These are phyloP conservation scores for Ustilago xerochloae DNA, from an alignment of 1,284 basidiomycete genomes.

Conservation along the genomic window DNA sequence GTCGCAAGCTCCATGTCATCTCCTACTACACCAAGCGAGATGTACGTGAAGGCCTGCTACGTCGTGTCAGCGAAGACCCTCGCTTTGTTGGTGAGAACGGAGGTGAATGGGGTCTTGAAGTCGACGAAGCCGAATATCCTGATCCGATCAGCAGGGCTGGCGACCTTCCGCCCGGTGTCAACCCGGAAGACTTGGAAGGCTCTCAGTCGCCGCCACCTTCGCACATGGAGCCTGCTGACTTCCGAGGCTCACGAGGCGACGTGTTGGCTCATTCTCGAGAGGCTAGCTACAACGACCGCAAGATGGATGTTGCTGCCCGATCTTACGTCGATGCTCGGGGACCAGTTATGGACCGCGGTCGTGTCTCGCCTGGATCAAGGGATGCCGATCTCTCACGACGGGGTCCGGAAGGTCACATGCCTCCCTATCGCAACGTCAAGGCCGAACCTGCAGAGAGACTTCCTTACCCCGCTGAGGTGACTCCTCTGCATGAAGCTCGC, in stretches of 20 bases:
- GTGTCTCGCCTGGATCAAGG: conserved; percentile 16
- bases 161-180: conserved; percentile 35
- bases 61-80: conserved; percentile 65
- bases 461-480: conserved; percentile 31
- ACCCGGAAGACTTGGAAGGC: conserved; percentile 36
- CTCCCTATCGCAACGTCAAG: conserved; percentile 19
- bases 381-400: conserved; percentile 7
- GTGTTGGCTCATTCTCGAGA: conserved; percentile 4
- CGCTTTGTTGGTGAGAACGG: conserved; percentile 59
- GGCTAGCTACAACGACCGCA: conserved; percentile 9
- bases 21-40: conserved; percentile 67
- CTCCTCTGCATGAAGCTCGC: conserved; percentile 43
- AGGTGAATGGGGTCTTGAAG: conserved; percentile 59
- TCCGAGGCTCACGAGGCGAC: conserved; percentile 8
- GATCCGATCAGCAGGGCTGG: conserved; percentile 54
- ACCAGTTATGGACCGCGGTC: conserved; percentile 6
- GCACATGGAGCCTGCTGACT: conserved; percentile 12
- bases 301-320: conserved; percentile 2
- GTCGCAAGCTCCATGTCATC: conserved; percentile 67
- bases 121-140: conserved; percentile 58
- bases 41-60: conserved; percentile 55
- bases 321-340: conserved; percentile 9
- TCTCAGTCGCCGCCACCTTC: conserved; percentile 35
- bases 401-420: conserved; percentile 8
- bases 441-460: conserved; percentile 10